Evolutionary conservation across 2,329 filamentous ascomycete species (phyloP).

Genomic region (Sphaerostilbella broomeana): DNA sequence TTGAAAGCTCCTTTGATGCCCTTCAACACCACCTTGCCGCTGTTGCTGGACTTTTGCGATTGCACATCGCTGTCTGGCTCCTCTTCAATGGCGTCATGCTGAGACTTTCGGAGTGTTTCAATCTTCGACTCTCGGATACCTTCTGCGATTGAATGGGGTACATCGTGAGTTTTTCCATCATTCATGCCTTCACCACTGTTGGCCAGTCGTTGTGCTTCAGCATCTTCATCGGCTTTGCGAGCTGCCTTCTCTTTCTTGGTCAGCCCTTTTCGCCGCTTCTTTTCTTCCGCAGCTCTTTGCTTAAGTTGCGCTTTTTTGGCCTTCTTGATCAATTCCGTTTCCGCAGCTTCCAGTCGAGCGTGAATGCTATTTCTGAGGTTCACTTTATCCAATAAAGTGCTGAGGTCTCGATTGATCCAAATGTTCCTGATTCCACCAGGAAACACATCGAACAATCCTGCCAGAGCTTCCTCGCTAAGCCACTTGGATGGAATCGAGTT

Average conservation of each 20-base stretch:
- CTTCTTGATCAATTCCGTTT: slow-evolving; percentile 74
- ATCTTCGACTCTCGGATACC: slow-evolving; percentile 35
- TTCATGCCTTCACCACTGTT: slow-evolving; percentile 42
- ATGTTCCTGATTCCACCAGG: slow-evolving; percentile 92
- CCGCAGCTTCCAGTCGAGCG: slow-evolving; percentile 65
- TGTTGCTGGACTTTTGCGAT: slow-evolving; percentile 18
- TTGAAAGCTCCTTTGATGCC: slow-evolving; percentile 40
- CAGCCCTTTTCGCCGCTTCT: slow-evolving; percentile 50
- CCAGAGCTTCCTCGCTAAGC: slow-evolving; percentile 75
- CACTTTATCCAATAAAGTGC: slow-evolving; percentile 77
- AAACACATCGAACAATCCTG: slow-evolving; percentile 87
- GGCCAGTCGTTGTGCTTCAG: slow-evolving; percentile 44
- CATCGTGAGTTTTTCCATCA: slow-evolving; percentile 45
- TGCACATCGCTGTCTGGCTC: background rate
- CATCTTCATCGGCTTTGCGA: slow-evolving; percentile 43
- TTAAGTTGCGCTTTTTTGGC: slow-evolving; percentile 78
- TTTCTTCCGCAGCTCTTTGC: slow-evolving; percentile 56
- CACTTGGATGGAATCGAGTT: slow-evolving; percentile 86
- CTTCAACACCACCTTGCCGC: slow-evolving; percentile 30
- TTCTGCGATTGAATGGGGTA: slow-evolving; percentile 45
- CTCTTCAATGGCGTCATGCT: slow-evolving; percentile 8
- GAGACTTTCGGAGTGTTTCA: slow-evolving; percentile 9
- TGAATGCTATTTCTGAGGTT: slow-evolving; percentile 67
- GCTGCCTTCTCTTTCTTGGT: slow-evolving; percentile 45
- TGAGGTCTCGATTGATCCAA: slow-evolving; percentile 90